These are phyloP conservation scores for Polyporus tsugae DNA, from an alignment of 1,284 basidiomycete species.

Conservation along the genomic window DNA sequence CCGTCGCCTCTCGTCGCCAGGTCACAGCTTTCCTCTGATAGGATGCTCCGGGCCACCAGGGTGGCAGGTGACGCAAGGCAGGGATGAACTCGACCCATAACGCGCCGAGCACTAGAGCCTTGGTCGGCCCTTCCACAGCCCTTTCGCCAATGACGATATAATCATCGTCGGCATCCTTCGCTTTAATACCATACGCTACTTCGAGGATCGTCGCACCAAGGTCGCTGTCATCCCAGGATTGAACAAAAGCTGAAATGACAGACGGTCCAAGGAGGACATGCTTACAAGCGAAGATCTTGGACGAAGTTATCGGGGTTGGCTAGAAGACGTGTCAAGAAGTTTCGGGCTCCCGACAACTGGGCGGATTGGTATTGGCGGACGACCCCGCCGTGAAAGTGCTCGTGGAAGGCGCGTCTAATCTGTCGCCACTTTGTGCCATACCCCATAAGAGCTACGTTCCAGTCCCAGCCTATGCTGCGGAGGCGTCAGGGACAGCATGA, in stretches of 20 bases:
- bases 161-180: conserved; percentile 14
- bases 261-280: too few relatives aligned
- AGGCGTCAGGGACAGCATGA: neutral
- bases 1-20: conserved; percentile 32
- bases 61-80: conserved; percentile 47
- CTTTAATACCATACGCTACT: conserved; percentile 24
- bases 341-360: conserved; percentile 20
- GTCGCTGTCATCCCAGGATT: conserved; percentile 10
- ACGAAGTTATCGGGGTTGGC: conserved; percentile 23
- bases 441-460: conserved; percentile 30
- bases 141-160: conserved; percentile 23
- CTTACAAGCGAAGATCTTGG: conserved; percentile 26
- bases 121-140: conserved; percentile 23
- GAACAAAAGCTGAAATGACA: neutral
- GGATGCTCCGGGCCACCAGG: conserved; percentile 51
- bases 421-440: conserved; percentile 36
- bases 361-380: conserved; percentile 17
- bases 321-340: conserved; percentile 18
- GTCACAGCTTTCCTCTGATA: conserved; percentile 53
- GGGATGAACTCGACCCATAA: conserved; percentile 35
- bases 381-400: conserved; percentile 30
- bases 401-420: conserved; percentile 31
- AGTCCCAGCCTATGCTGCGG: conserved; percentile 32
- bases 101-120: conserved; percentile 28
- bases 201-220: conserved; percentile 25